Percentiles rank a stretch among this genome's conserved stretches.
Conservation (phyloP, 805 yeast species). For the Kluyveromyces starmeri region DNA sequence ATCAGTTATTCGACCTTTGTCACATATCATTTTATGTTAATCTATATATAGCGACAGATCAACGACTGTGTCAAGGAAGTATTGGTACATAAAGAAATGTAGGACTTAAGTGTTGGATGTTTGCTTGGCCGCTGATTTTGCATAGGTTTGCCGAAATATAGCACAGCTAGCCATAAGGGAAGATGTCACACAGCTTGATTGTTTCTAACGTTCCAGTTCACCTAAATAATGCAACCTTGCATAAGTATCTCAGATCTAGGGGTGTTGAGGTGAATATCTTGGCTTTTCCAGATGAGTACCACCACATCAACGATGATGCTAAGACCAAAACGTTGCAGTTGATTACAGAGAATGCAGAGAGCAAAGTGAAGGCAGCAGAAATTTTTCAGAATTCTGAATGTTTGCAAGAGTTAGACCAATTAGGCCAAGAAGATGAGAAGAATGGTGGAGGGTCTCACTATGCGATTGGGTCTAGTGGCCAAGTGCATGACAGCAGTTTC, state of each 20-base stretch:
- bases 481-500: neutral
- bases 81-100: too few species aligned
- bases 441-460: neutral
- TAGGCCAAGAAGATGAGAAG: neutral
- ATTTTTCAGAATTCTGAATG: conserved; percentile 11
- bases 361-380: conserved; percentile 9
- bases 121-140: too few species aligned
- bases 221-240: conserved; percentile 30
- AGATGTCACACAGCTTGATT: conserved; percentile 31
- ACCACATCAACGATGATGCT: conserved; percentile 13
- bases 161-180: too few species aligned
- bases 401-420: neutral
- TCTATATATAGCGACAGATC: too few species aligned
- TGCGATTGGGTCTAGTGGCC: conserved; percentile 2
- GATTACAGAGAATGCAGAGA: conserved; percentile 9
- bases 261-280: conserved; percentile 10
- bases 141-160: too few species aligned
- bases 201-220: conserved; percentile 47
- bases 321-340: conserved; percentile 14
- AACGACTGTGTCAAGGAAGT: too few species aligned
- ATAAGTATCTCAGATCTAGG: conserved; percentile 5
- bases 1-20: too few species aligned
- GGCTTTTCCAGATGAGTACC: conserved; percentile 18
- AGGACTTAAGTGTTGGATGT: too few species aligned
- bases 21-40: too few species aligned